Conservation (phyloP, 2,329 filamentous ascomycete genomes). For the Paecilomyces formosus region DNA sequence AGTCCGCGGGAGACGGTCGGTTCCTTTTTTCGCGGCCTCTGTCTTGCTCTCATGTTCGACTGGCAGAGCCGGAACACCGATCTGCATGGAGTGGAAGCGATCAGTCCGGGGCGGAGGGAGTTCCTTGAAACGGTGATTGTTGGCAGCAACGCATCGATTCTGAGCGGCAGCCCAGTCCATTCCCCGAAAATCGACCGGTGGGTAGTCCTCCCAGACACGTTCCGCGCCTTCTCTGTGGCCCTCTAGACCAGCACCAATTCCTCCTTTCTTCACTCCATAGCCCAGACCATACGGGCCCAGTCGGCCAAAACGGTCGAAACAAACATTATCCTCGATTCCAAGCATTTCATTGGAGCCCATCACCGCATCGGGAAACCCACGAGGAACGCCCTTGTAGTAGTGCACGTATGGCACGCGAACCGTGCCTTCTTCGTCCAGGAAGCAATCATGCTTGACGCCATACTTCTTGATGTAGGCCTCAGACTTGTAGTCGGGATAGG, state of each 20-base stretch:
- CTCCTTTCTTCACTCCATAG: constrained; percentile 70
- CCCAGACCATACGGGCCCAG: constrained; percentile 85
- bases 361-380: constrained; percentile 75
- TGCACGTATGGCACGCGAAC: constrained; percentile 61
- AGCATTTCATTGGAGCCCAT: constrained; percentile 82
- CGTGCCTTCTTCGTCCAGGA: constrained; percentile 60
- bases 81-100: constrained; percentile 26
- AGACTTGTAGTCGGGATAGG: constrained; percentile 60
- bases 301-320: constrained; percentile 85
- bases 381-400: constrained; percentile 69
- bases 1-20: constrained; percentile 46
- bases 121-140: constrained; percentile 59
- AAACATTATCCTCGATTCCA: constrained; percentile 73
- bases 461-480: constrained; percentile 49
- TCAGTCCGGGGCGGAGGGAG: constrained; percentile 29
- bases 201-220: constrained; percentile 62
- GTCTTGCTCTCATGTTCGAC: constrained; percentile 4
- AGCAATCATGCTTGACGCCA: constrained; percentile 65
- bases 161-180: constrained; percentile 77
- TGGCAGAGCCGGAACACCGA: constrained; percentile 16
- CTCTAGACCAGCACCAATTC: constrained; percentile 75
- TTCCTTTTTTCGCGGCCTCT: constrained; percentile 13
- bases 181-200: constrained; percentile 68
- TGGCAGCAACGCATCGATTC: constrained; percentile 63
- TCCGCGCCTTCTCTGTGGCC: constrained; percentile 77